phyloP scores from a whole-genome alignment of 2,329 filamentous ascomycete genomes.

The Coleophoma crateriformis region DNA sequence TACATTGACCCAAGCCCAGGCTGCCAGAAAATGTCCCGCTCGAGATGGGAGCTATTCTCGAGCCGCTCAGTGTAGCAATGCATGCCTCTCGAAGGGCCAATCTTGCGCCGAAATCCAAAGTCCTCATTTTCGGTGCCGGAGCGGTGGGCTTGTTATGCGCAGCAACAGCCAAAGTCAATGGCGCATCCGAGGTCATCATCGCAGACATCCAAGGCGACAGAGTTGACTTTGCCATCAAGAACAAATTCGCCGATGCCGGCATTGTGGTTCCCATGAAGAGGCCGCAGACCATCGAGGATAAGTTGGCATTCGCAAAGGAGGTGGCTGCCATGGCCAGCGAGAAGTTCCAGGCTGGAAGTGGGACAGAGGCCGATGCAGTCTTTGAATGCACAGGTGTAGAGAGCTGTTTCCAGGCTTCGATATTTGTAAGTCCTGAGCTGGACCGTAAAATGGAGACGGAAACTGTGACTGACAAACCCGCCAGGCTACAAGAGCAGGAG shows the following conservation, averaged over 20 bases:
- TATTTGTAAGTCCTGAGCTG: slow-evolving; percentile 33
- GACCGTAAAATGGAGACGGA: no score
- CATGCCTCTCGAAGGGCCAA: slow-evolving; percentile 80
- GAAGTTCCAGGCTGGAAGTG: slow-evolving; percentile 48
- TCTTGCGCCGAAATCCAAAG: slow-evolving; percentile 74
- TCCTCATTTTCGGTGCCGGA: slow-evolving; percentile 86
- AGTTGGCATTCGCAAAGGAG: slow-evolving; percentile 28
- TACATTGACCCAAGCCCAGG: not conserved
- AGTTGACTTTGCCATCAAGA: slow-evolving; percentile 64
- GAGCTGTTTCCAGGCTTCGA: slow-evolving; percentile 49
- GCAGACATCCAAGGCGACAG: slow-evolving; percentile 89
- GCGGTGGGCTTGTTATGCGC: slow-evolving; percentile 69
- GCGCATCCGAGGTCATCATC: slow-evolving; percentile 83
- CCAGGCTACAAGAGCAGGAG: slow-evolving; percentile 58
- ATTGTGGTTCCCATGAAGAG: slow-evolving; percentile 26
- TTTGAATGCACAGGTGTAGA: slow-evolving; percentile 57
- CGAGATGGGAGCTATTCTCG: slow-evolving; percentile 84
- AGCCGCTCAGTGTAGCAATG: slow-evolving; percentile 84
- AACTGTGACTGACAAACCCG: no score
- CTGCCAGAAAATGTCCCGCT: slow-evolving; percentile 58
- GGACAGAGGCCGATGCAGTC: slow-evolving; percentile 57
- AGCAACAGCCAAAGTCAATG: slow-evolving; percentile 53
- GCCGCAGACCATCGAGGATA: slow-evolving; percentile 22
- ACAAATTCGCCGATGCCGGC: slow-evolving; percentile 24
- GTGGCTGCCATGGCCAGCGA: slow-evolving; percentile 18